A percentile compares a stretch with the other conserved stretches of the same genome.
These are phyloP conservation scores for Pinus taeda DNA, from an alignment of 75 land plant species.

Conservation along the genomic window DNA sequence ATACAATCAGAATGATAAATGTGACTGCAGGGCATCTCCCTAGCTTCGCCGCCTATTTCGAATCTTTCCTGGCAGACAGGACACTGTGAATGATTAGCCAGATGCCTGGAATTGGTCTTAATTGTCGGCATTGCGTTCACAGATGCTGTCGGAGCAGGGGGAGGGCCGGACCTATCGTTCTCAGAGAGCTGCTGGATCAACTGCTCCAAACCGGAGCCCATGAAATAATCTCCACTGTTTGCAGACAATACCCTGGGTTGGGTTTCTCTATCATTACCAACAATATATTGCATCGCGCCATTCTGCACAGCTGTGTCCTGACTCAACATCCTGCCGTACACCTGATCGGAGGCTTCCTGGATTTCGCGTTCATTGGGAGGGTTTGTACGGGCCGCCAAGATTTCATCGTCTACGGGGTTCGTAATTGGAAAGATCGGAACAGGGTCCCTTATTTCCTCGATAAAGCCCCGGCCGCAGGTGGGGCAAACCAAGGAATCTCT, in stretches of 20 bases:
- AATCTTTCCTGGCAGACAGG: conserved; percentile 63
- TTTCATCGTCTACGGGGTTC: not conserved
- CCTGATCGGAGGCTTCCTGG: not conserved
- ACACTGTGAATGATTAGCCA: conserved; percentile 37
- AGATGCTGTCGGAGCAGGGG: conserved; percentile 64
- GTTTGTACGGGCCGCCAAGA: too few species aligned
- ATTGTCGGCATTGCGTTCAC: conserved; percentile 81
- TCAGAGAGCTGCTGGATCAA: conserved; percentile 42
- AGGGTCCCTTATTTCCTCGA: not conserved
- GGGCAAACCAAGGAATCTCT: not conserved
- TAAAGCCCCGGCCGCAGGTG: not conserved
- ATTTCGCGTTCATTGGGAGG: not conserved
- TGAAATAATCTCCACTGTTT: conserved; percentile 32
- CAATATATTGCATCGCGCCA: conserved; percentile 7
- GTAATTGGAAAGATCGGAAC: not conserved
- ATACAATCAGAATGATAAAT: conserved; percentile 51
- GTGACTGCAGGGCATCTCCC: conserved; percentile 67
- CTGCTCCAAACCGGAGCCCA: conserved; percentile 44
- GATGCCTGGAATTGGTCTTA: conserved; percentile 32
- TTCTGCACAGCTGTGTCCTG: not conserved
- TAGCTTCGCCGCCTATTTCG: conserved; percentile 40
- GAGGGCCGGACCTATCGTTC: conserved; percentile 56
- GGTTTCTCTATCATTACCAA: conserved; percentile 13
- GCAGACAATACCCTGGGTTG: not conserved
- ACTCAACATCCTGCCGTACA: not conserved